Evolutionary conservation across 116 monocot genomes (phyloP), one percentile per base, ranked within the genome.

Genomic region (Dioscorea cayenensis): DNA sequence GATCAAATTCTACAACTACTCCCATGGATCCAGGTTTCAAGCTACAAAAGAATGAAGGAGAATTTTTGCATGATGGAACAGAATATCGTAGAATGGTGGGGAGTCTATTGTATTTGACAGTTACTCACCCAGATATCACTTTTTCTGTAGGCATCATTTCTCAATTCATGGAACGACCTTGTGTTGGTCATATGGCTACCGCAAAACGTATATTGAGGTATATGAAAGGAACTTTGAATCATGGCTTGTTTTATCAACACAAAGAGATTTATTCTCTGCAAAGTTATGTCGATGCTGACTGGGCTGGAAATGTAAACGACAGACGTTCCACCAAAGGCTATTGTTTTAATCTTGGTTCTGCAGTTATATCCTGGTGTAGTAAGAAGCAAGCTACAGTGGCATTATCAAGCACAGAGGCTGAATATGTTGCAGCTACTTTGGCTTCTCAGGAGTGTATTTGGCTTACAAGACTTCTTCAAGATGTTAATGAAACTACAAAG

Each of bases 311-410:
- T 27, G 3, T 13, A 23, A 19, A 11, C 36, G 58, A 75, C 38
- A 23, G 29, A 37, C 27, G 58, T 0, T 75, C 55, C 20, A 75
- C 36, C 3, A 29, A 52, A n/a, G 36, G 66, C 12, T 75, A 67
- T 59, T 12, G 9, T 51, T 51, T 51, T 51, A 12, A 12, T 16
- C 16, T 10, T 51, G 51, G 51, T 16, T 51, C 16, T 12, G 4
- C 51, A 51, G 9, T 10, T 51, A 16, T 51, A 10, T 51, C 4
- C 16, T 51, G 5, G 51, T 51, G 16, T 51, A 5, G 51, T 51
- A 51, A 51, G 51, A 51, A 51, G 4, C 1, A 51, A 51, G 14
- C 9, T 51, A 12, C 51, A 5, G 51, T 51, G 9, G 14, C 5
- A 1, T 51, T 51, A 29, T 51, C 51, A 1, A 51, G 14, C 16